A percentile compares a stretch with the other conserved stretches of the same genome.
Evolutionary conservation across 805 yeast species (phyloP).

Genomic region (Tetrapisispora namnaoensis): DNA sequence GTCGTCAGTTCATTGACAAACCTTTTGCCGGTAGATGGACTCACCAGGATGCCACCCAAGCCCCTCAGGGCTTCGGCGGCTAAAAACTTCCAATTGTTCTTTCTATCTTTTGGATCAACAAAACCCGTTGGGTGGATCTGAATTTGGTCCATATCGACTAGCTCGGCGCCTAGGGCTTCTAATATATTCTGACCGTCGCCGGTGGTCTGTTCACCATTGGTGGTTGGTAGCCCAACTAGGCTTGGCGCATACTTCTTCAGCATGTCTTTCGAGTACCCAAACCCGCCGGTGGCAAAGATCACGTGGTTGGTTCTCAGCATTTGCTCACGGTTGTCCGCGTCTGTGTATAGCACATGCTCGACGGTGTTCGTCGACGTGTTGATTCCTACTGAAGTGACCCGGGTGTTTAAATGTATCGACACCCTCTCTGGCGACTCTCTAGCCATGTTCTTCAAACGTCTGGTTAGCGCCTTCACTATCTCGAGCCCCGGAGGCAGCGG

Average conservation of each 20-base stretch:
- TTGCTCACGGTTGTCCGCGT: slow-evolving; percentile 10
- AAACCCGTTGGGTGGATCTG: slow-evolving; percentile 60
- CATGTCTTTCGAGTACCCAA: slow-evolving; percentile 33
- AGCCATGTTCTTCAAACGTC: slow-evolving; percentile 28
- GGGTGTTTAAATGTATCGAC: slow-evolving; percentile 32
- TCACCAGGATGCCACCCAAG: slow-evolving; percentile 45
- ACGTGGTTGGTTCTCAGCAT: slow-evolving; percentile 28
- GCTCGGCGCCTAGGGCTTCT: slow-evolving; percentile 37
- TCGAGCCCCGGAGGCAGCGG: slow-evolving; percentile 53
- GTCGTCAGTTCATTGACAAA: slow-evolving; percentile 47
- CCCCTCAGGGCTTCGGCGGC: slow-evolving; percentile 56
- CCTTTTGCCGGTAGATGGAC: slow-evolving; percentile 36
- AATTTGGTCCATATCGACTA: slow-evolving; percentile 48
- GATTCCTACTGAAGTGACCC: slow-evolving; percentile 29
- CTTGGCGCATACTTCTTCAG: slow-evolving; percentile 40
- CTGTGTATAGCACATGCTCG: slow-evolving; percentile 35
- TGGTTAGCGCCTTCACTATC: slow-evolving; percentile 38
- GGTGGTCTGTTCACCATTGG: slow-evolving; percentile 46
- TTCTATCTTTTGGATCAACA: slow-evolving; percentile 34
- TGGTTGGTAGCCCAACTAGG: slow-evolving; percentile 38
- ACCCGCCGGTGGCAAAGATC: slow-evolving; percentile 54
- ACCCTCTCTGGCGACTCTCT: slow-evolving; percentile 25
- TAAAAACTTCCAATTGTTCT: slow-evolving; percentile 40
- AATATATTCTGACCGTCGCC: slow-evolving; percentile 52
- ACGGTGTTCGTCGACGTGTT: slow-evolving; percentile 24